phyloP scores from a whole-genome alignment of 2,329 filamentous ascomycete genomes.

The Penicillium sp. region DNA sequence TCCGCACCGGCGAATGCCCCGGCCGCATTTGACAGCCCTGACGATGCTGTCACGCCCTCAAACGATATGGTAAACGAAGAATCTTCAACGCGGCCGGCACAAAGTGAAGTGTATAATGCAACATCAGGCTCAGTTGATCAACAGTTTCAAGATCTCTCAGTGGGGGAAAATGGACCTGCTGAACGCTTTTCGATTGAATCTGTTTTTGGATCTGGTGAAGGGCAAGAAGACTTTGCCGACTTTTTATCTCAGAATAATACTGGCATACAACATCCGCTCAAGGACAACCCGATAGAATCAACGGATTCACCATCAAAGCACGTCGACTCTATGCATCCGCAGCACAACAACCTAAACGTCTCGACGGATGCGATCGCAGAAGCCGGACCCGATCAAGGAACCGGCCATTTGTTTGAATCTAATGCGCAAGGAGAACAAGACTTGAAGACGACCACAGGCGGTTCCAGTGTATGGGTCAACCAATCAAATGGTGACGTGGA shows the following conservation, averaged over 20 bases:
- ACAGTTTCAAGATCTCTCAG: too few species aligned
- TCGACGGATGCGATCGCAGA: too few species aligned
- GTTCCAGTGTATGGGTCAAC: conserved; percentile 41
- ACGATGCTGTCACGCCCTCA: background rate
- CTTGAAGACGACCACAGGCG: conserved; percentile 10
- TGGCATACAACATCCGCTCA: background rate
- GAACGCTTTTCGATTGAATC: too few species aligned
- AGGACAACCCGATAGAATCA: background rate
- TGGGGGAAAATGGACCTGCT: too few species aligned
- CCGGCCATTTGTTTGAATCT: too few species aligned
- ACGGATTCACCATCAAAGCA: background rate
- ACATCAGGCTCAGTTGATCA: too few species aligned
- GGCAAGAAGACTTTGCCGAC: conserved; percentile 2
- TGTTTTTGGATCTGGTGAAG: conserved; percentile 1
- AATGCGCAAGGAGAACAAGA: conserved; percentile 2
- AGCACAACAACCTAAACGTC: too few species aligned
- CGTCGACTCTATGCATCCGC: too few species aligned
- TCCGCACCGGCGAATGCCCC: background rate
- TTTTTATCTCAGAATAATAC: conserved; percentile 1
- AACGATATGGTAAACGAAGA: too few species aligned
- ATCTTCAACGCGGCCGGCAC: too few species aligned
- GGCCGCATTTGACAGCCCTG: background rate
- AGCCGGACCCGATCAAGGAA: too few species aligned
- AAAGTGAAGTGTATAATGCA: too few species aligned
- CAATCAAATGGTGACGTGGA: conserved; percentile 46